These are phyloP conservation scores for Echinochloa phyllopogon DNA, from an alignment of 176 grass and related monocot species.

Conservation along the genomic window DNA sequence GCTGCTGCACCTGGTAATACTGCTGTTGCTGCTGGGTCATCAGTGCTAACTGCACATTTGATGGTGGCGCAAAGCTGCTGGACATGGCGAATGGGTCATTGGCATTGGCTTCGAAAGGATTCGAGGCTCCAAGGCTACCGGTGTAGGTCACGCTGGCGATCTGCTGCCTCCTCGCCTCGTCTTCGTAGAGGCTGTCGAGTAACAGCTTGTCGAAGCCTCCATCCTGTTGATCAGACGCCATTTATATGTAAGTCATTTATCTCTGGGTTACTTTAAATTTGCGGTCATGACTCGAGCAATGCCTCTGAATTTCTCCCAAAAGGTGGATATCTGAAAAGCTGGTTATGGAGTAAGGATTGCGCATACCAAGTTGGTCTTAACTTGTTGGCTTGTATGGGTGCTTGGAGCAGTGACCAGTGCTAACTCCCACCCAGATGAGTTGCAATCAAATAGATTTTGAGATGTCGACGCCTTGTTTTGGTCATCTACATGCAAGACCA, in stretches of 20 bases:
- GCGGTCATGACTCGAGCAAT: not conserved
- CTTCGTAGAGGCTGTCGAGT: conserved; percentile 95
- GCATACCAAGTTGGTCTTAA: conserved; percentile 68
- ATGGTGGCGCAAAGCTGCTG: conserved; percentile 56
- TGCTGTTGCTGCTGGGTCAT: conserved; percentile 64
- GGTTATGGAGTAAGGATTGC: conserved; percentile 9
- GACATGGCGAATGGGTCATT: conserved; percentile 76
- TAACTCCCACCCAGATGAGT: conserved; percentile 82
- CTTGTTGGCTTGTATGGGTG: conserved; percentile 55
- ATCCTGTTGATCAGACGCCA: conserved; percentile 60
- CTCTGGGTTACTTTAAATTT: not conserved
- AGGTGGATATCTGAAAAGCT: not conserved
- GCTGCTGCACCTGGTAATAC: conserved; percentile 39
- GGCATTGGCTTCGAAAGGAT: conserved; percentile 55
- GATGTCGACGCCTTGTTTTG: conserved; percentile 43
- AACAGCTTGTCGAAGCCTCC: conserved; percentile 90
- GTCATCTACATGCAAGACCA: conserved; percentile 55
- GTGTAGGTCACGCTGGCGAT: conserved; percentile 54
- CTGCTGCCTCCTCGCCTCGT: conserved; percentile 72
- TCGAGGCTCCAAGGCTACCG: conserved; percentile 51
- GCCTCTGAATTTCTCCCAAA: not conserved
- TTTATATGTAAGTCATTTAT: conserved; percentile 11
- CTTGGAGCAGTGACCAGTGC: conserved; percentile 84
- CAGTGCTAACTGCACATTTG: conserved; percentile 70
- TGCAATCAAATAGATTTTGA: conserved; percentile 53